Evolutionary conservation across 768 basidiomycete species (phyloP), one percentile per base, ranked within the genome.

Genomic region (Boletus tomentosulus): DNA sequence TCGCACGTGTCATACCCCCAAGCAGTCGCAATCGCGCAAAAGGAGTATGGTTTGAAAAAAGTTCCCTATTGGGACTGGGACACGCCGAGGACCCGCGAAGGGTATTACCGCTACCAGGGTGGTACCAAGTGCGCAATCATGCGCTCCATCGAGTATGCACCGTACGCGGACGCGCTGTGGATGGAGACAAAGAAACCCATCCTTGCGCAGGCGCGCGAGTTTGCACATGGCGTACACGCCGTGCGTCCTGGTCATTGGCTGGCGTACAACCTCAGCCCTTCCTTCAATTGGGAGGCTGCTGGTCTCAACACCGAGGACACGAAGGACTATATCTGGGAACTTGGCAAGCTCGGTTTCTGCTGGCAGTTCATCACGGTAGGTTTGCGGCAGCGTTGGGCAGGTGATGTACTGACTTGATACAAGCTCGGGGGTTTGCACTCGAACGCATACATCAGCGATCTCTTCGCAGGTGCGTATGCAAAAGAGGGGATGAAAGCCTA

Each of bases 401-500:
- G 1, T 28, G 9, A 5, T 24, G 10, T 8, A 34, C 58, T 53
- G 38, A 46, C 16, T 39, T 3, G 19, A 46, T 56, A 3, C 66
- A 45, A 97, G 94, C 90, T 99, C 56, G 97, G 84, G 42, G 97
- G 97, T 53, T 79, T 99, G 41, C 97, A 99, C 70, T 96, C 95
- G 56, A 99, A 97, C 72, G 97, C 87, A 30, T 96, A 93, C 71
- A 98, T 98, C 68, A 92, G 87, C 61, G 94, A 98, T 68, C 73
- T 88, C 24, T 98, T 99, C 70, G 96, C 97, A 4, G 71, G 82
- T 61, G 80, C 87, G 49, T 98, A 84, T 68, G 87, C 92, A 35
- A 87, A 85, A 71, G 95, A 96, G 57, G 97, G 96, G 39, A 99
- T 99, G 97, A 94, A 98, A 71, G 97, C 97, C 2, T 99, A 98